Evolutionary conservation across 768 basidiomycete genomes (phyloP), one percentile per base, ranked within the genome.

Genomic region (Tremella fuciformis): DNA sequence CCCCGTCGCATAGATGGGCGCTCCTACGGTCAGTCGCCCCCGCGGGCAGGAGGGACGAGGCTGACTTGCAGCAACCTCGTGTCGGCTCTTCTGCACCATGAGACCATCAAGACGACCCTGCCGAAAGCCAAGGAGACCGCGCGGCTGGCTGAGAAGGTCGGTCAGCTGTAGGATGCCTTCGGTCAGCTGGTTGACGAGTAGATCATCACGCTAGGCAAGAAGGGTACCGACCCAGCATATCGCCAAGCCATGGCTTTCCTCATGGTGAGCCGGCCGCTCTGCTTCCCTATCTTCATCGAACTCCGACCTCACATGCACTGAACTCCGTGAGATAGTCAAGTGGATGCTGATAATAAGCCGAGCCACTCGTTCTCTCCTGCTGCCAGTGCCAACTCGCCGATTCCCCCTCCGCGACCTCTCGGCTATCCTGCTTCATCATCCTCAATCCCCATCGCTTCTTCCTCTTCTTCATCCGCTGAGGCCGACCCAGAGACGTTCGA

Each of bases 111-210:
- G 76, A 98, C 96, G 6, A 99, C 96, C 0, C 79, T 97, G 15
- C 87, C 94, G 29, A 98, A 97, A 77, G 96, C 96, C 1, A 87
- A 88, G 74, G 92, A 96, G 68, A 80, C 92, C 3, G 90, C 90
- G 13, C 83, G 91, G 65, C 80, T 97, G 53, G 93, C 92, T 15
- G 94, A 99, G 73, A 93, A 94, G 85, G 92, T 87, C 58, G 19
- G 68, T 38, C 52, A 19, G 38, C 7, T 40, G 16, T 34, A 24
- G 1, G 22, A n/a, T 22, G 38, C 25, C 57, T 19, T 6, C 24
- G 24, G 15, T 22, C 46, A 21, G 19, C 51, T 19, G 26, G 53
- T 56, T 64, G 55, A 13, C 4, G 18, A 2, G 18, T 54, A 78
- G 77, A 85, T 94, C 57, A 97, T 99, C 68, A 90, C 90, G 0